phyloP scores from a whole-genome alignment of 2,329 filamentous ascomycete species.

The Epichloe amarillans region DNA sequence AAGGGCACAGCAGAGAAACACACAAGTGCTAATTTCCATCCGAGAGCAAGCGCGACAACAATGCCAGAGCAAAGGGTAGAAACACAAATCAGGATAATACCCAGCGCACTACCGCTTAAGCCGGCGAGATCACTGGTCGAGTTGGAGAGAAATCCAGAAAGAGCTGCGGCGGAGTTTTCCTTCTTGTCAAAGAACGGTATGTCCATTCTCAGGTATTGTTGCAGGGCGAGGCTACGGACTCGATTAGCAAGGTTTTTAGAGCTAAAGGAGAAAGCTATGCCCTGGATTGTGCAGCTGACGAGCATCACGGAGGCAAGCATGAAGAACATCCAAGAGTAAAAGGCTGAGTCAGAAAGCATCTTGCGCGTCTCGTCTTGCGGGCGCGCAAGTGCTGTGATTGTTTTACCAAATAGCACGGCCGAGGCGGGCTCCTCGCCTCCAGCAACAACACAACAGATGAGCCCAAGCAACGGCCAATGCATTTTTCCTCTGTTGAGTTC shows the following conservation, averaged over 20 bases:
- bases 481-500: not conserved
- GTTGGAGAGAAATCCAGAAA: slow-evolving; percentile 18
- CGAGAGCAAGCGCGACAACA: slow-evolving; percentile 21
- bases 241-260: slow-evolving; percentile 7
- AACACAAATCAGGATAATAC: slow-evolving; percentile 3
- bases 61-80: slow-evolving; percentile 8
- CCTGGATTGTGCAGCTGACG: slow-evolving; percentile 17
- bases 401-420: not conserved
- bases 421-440: not conserved
- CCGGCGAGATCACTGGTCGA: slow-evolving; percentile 29
- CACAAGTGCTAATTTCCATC: slow-evolving; percentile 31
- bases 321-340: slow-evolving; percentile 36
- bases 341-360: slow-evolving; percentile 19
- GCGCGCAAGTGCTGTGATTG: not conserved
- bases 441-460: not conserved
- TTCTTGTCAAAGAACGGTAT: slow-evolving; percentile 25
- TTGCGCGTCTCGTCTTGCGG: not conserved
- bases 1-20: slow-evolving; percentile 26
- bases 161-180: slow-evolving; percentile 20
- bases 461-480: not conserved
- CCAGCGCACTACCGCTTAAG: slow-evolving; percentile 29
- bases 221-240: not conserved
- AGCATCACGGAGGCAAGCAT: slow-evolving; percentile 25
- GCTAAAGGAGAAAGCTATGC: not conserved
- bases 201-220: slow-evolving; percentile 15